Conservation (phyloP, 73 alveolate genomes). For the Paraurostyla sp. region DNA sequence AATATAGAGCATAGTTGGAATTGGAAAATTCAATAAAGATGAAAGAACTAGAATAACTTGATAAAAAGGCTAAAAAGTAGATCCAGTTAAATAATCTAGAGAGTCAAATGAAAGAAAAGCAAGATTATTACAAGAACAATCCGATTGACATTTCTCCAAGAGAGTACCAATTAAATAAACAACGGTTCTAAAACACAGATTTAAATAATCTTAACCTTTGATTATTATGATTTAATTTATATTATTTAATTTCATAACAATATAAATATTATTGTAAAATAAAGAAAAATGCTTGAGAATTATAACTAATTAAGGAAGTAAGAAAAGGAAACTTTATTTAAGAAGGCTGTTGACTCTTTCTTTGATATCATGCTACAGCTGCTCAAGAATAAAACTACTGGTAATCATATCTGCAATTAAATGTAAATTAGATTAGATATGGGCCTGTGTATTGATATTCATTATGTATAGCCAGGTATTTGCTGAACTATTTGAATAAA, state of each 20-base stretch:
- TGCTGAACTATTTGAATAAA: constrained; percentile 37
- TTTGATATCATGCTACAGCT: constrained; percentile 50
- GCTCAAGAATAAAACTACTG: constrained; percentile 22
- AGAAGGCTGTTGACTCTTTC: constrained; percentile 29
- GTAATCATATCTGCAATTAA: constrained; percentile 1
- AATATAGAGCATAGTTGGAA: neutral
- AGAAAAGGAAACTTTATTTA: neutral
- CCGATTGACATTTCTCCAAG: too few species aligned
- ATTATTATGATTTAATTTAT: too few species aligned
- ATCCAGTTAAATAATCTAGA: neutral
- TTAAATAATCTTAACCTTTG: too few species aligned
- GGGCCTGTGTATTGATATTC: constrained; percentile 50
- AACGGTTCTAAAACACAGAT: too few species aligned
- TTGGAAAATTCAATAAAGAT: neutral
- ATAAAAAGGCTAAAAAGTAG: neutral
- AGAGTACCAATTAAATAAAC: too few species aligned
- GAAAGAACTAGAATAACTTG: neutral
- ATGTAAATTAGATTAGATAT: neutral
- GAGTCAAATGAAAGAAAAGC: neutral
- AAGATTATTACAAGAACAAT: too few species aligned
- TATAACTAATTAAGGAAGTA: neutral
- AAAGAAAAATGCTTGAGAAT: constrained; percentile 11
- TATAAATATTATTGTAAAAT: neutral
- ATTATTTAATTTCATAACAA: neutral
- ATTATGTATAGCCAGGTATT: constrained; percentile 25